These are phyloP conservation scores for Stenocarpella maydis DNA, from an alignment of 2,329 filamentous ascomycete genomes.

Conservation along the genomic window DNA sequence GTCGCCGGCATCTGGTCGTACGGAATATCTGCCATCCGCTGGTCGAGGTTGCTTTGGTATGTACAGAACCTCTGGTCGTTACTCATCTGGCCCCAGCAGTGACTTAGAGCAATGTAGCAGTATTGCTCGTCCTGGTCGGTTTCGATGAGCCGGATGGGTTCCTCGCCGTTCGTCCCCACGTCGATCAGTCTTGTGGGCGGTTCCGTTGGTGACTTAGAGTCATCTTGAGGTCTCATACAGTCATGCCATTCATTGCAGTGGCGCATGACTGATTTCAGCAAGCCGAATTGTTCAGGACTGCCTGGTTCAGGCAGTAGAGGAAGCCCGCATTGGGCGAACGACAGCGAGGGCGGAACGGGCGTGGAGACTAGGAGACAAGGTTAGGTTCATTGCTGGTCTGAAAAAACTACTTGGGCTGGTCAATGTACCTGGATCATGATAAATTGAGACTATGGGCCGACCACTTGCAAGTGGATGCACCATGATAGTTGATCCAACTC, in stretches of 20 bases:
- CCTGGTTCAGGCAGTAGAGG: neutral
- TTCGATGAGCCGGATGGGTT: conserved; percentile 17
- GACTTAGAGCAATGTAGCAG: conserved; percentile 39
- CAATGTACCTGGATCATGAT: neutral
- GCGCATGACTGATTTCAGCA: neutral
- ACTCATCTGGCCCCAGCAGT: conserved; percentile 38
- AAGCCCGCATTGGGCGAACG: neutral
- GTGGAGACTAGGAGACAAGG: neutral
- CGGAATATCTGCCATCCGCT: neutral
- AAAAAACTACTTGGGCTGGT: no score
- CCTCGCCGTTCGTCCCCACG: conserved; percentile 16
- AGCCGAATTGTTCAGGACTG: neutral
- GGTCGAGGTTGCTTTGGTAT: conserved; percentile 17
- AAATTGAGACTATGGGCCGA: neutral
- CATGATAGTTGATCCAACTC: neutral
- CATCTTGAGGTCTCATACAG: neutral
- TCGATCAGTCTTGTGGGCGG: conserved; percentile 39
- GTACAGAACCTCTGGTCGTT: conserved; percentile 44
- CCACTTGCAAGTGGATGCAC: neutral
- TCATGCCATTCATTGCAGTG: neutral
- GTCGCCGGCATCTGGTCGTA: conserved; percentile 26
- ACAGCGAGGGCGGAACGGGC: neutral
- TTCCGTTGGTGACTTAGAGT: neutral
- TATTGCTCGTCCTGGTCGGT: neutral
- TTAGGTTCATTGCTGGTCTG: neutral